Evolutionary conservation across 1,284 basidiomycete species (phyloP).

Genomic region (Pseudozyma hubeiensis): DNA sequence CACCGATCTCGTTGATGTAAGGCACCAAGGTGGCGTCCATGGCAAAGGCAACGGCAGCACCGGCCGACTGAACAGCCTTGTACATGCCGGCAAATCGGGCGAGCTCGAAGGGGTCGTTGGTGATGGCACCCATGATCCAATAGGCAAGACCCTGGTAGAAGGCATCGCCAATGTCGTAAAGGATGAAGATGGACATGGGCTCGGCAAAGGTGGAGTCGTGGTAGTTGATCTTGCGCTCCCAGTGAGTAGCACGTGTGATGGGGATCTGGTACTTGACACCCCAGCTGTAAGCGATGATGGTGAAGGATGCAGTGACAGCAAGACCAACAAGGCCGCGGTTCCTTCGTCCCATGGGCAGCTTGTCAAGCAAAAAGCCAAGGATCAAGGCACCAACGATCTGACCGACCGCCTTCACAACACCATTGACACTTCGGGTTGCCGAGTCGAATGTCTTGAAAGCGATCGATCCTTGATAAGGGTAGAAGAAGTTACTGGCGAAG

Average conservation of each 20-base stretch:
- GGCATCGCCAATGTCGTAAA: conserved; percentile 37
- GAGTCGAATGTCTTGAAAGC: conserved; percentile 32
- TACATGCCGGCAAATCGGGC: conserved; percentile 55
- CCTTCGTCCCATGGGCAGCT: conserved; percentile 33
- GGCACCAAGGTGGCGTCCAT: conserved; percentile 41
- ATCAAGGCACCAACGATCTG: conserved; percentile 31
- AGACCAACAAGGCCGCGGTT: conserved; percentile 32
- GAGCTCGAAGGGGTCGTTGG: conserved; percentile 60
- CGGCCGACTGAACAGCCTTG: conserved; percentile 57
- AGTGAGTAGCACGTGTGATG: conserved; percentile 42
- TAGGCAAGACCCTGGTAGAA: conserved; percentile 50
- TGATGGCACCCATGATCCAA: conserved; percentile 56
- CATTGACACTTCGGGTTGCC: conserved; percentile 25
- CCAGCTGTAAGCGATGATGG: conserved; percentile 36
- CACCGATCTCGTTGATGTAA: conserved; percentile 41
- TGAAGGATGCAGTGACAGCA: conserved; percentile 21
- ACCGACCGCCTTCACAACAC: conserved; percentile 31
- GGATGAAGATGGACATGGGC: conserved; percentile 36
- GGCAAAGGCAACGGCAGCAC: conserved; percentile 49
- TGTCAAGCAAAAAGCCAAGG: conserved; percentile 47
- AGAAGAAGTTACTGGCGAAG: conserved; percentile 55
- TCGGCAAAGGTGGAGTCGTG: conserved; percentile 26
- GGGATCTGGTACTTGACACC: conserved; percentile 37
- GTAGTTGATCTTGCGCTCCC: conserved; percentile 36
- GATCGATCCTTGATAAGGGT: conserved; percentile 52